phyloP scores from a whole-genome alignment of 352 stramenopile species.

The Elongisporangium senticosum region DNA sequence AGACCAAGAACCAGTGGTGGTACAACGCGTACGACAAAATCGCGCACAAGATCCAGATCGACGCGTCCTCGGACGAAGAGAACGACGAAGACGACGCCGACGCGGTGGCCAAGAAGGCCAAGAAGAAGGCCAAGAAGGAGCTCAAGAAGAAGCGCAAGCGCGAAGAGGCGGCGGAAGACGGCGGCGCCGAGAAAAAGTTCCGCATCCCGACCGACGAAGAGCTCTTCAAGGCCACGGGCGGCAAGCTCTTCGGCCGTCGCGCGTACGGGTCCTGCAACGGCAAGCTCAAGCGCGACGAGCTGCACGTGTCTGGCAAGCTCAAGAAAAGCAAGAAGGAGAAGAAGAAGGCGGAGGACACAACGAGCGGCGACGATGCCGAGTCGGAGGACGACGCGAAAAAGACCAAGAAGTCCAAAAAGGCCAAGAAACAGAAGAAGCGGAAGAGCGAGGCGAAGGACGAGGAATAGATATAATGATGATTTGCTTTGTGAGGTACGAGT shows the following conservation, averaged over 20 bases:
- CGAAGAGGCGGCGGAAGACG: slow-evolving; percentile 15
- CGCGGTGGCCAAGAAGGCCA: slow-evolving; percentile 56
- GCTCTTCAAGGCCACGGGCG: slow-evolving; percentile 93
- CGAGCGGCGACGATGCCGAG: slow-evolving; percentile 15
- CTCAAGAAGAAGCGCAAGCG: slow-evolving; percentile 38
- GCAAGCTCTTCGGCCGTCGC: slow-evolving; percentile 93
- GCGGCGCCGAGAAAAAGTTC: slow-evolving; percentile 49
- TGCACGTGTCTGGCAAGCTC: slow-evolving; percentile 36
- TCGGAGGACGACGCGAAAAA: slow-evolving; percentile 22
- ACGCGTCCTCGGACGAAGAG: slow-evolving; percentile 56
- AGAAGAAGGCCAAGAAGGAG: slow-evolving; percentile 33
- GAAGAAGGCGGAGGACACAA: slow-evolving; percentile 4
- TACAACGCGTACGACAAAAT: slow-evolving; percentile 87
- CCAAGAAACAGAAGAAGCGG: slow-evolving; percentile 12
- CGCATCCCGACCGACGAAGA: slow-evolving; percentile 91
- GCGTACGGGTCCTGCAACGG: slow-evolving; percentile 86
- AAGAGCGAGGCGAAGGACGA: slow-evolving; percentile 7
- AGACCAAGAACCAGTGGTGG: slow-evolving; percentile 82
- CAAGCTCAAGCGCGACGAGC: slow-evolving; percentile 78
- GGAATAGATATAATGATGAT: background rate
- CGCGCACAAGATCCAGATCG: slow-evolving; percentile 83
- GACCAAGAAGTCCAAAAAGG: slow-evolving; percentile 12
- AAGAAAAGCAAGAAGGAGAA: slow-evolving; percentile 11
- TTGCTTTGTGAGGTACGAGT: background rate
- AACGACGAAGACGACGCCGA: slow-evolving; percentile 21